Evolutionary conservation across 1,284 basidiomycete genomes (phyloP).

Genomic region (Leccinum colubrinum): DNA sequence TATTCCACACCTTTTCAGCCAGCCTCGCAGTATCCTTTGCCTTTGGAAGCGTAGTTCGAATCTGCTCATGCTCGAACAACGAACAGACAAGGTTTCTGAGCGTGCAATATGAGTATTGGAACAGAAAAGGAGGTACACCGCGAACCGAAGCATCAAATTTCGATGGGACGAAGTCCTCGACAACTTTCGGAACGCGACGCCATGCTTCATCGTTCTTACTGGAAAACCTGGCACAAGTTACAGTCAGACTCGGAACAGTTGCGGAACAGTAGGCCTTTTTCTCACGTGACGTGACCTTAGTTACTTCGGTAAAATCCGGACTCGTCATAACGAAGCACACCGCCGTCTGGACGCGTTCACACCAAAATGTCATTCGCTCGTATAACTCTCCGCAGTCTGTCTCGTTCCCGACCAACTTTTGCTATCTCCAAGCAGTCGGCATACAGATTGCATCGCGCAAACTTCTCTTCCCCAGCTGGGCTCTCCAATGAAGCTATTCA

Average conservation of each 20-base stretch:
- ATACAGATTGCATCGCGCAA: constrained; percentile 42
- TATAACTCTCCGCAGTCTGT: constrained; percentile 42
- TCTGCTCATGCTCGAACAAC: constrained; percentile 93
- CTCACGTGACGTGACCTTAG: constrained; percentile 7
- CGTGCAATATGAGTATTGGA: constrained; percentile 5
- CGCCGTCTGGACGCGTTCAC: constrained; percentile 17
- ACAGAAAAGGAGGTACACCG: background rate
- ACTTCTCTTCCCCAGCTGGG: constrained; percentile 77
- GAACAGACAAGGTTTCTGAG: constrained; percentile 92
- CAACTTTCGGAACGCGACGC: constrained; percentile 85
- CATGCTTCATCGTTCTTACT: constrained; percentile 77
- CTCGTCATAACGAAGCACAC: background rate
- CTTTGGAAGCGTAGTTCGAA: constrained; percentile 95
- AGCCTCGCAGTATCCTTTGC: constrained; percentile 90
- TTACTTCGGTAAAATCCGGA: constrained; percentile 27
- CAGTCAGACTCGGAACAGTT: background rate
- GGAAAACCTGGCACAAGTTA: background rate
- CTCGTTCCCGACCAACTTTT: constrained; percentile 37
- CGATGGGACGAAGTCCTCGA: constrained; percentile 86
- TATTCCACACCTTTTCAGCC: constrained; percentile 80
- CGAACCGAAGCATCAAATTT: constrained; percentile 83
- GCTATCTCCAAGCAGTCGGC: constrained; percentile 32
- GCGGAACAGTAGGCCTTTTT: no score
- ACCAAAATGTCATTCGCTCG: constrained; percentile 52
- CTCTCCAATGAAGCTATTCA: constrained; percentile 79